Base-by-base conservation (phyloP, 768 basidiomycete species). In the Psilocybe cubensis region DNA sequence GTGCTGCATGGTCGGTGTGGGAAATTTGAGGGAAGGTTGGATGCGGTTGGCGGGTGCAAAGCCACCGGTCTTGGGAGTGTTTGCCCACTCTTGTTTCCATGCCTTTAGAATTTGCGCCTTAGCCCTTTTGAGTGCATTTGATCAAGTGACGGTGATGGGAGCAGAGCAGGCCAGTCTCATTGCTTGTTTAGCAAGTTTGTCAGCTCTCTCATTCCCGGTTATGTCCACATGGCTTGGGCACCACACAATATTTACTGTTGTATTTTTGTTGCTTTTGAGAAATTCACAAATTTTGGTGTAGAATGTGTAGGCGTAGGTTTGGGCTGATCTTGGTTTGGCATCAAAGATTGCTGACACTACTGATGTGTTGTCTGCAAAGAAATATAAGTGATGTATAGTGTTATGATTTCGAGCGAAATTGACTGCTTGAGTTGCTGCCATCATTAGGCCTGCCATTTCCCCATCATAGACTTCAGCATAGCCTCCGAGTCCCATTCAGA, bases 401-500 rank as follows among this genome's bases (percentile, higher is more conserved):
- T 41, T 57, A 49, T 62, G 45, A 7, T 27, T 17, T 29, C 31
- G 21, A 1, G 59, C 43, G 20, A 18, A 60, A 12, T 48, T 27
- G 4, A 51, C 48, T 11, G 62, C 66, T 20, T 45, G 31, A 7
- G 46, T 53, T 8, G 62, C 57, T 3, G 65, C 65, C 21, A 57
- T 56, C 21, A 48, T 44, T 0, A 72, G 67, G 0, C 58, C 70
- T 11, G 63, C 61, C 35, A 72, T 59, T 43, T 73, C 70, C 0
- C 63, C 70, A 24, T 73, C 67, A 47, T 64, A 70, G 4, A 68
- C 65, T 43, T 71, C 69, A 6, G 70, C 64, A 20, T 55, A 41
- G 0, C 62, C 60, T 1, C 71, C 71, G 25, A 72, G 49, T 4
- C 70, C 68, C n/a, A 67, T 52, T 6, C 40, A 23, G 0, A 29